phyloP scores from a whole-genome alignment of 2,329 filamentous ascomycete species.

The Exophiala sp. region DNA sequence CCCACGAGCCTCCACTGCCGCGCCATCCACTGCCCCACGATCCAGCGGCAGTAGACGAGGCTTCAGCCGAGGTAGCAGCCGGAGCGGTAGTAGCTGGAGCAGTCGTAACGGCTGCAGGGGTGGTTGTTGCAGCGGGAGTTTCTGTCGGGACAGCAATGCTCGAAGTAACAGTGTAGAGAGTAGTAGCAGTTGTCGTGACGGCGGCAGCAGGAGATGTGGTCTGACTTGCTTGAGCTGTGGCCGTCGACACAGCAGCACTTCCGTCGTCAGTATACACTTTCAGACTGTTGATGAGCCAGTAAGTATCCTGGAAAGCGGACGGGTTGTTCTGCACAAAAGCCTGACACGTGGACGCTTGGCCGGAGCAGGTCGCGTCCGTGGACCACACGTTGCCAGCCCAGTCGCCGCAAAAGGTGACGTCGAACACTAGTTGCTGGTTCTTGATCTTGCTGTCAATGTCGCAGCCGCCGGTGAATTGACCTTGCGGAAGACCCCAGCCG shows the following conservation, averaged over 20 bases:
- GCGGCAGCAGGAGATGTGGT: neutral
- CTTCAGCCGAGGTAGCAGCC: neutral
- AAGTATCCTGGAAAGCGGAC: conserved; percentile 62
- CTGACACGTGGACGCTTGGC: conserved; percentile 59
- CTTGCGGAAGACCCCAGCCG: conserved; percentile 62
- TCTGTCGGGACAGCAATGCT: neutral
- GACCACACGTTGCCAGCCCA: conserved; percentile 73
- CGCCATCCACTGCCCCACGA: neutral
- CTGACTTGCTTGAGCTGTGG: too few species aligned
- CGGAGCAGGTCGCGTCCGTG: conserved; percentile 52
- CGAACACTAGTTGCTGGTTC: conserved; percentile 68
- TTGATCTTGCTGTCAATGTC: conserved; percentile 64
- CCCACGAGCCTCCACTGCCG: neutral
- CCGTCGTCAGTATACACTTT: conserved; percentile 25
- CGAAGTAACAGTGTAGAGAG: too few species aligned
- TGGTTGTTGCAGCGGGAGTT: neutral
- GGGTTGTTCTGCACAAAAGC: conserved; percentile 69
- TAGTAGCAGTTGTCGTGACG: too few species aligned
- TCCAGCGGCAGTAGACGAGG: conserved; percentile 4
- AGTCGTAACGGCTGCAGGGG: neutral
- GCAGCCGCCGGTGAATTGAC: conserved; percentile 65
- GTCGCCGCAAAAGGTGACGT: conserved; percentile 83
- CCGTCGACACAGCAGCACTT: too few species aligned
- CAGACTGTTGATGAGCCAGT: conserved; percentile 28
- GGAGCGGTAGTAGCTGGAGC: neutral